Evolutionary conservation across 768 basidiomycete species (phyloP), one percentile per base, ranked within the genome.

Genomic region (Lentinula sp.): DNA sequence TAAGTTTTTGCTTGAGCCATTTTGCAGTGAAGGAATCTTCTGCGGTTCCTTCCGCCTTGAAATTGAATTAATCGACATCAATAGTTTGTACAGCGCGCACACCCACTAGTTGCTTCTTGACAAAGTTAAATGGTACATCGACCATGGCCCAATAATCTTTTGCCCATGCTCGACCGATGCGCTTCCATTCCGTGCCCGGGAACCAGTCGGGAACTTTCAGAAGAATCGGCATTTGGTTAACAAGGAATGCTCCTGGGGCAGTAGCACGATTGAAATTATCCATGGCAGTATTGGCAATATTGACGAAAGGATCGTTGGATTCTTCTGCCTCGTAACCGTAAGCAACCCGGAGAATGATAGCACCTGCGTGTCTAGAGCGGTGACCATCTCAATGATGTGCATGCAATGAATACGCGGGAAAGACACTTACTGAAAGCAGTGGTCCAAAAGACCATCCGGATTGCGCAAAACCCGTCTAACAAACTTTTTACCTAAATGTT

Each of bases 181-280:
- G 32, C 64, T 78, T 74, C 69, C 78, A 77, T 3, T 54, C 60
- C 23, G 77, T 76, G 12, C 77, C 77, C 8, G 76, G 76, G 55
- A 78, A 68, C 76, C 76, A 77, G 13, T 70, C 69, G 7, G 76
- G 76, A 55, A 78, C 67, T 20, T 73, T 61, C 43, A 67, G 7
- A 8, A 35, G 42, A 1, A 68, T 62, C 3, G 76, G 77, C 1
- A 77, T 57, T 10, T 76, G 50, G 55, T 62, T 62, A 6, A 64
- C 63, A 13, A 64, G 51, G 48, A 57, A 64, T 6, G 61, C 63
- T 28, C 61, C 63, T 3, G 63, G 63, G 10, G 60, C 50, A 32
- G 55, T 55, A 35, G 61, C 59, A 4, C 51, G 42, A 33, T 53
- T 56, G 45, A 64, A 64, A 12, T 53, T 51, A 18, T 61, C 61